Base-by-base conservation (phyloP, 208 protist genomes). In the Crithidia bombi region DNA sequence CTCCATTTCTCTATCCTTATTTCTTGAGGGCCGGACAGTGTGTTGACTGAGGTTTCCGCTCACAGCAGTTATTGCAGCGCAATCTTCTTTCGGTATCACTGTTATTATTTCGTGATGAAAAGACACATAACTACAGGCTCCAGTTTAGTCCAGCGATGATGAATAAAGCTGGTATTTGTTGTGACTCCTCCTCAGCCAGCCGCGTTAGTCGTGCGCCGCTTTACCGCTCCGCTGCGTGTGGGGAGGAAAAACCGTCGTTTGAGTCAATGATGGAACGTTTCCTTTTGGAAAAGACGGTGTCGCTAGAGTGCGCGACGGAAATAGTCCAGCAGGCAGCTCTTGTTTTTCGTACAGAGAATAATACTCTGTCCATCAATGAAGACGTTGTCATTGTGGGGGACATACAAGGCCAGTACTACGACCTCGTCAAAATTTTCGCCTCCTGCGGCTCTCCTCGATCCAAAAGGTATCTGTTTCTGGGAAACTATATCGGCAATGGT, bases 401-500 rank as follows among this genome's bases (percentile, higher is more conserved):
- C 77, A 72, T 99, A 63, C 95, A 98, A 66, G 97, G 96, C 43
- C 97, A 98, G 73, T 91, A 96, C 38, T 94, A 95, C 72, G 95
- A 98, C 65, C 64, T 98, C 19, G 73, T 86, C 12, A 93, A 97
- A 67, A 83, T 98, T 38, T 59, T 98, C 25, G 64, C 72, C 26
- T 70, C 93, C 17, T 90, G 73, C 3, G 90, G 91, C 14, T 73
- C 78, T 56, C 72, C 86, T 30, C 58, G 41, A 15, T 76, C 90
- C 26, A 99, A 92, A 5, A 98, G 99, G 65, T 99, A 98, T 69
- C 75, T 99, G 0, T 99, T 99, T 70, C 87, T 99, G 72, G 98
- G 98, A 17, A 98, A 99, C 81, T 99, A 99, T 68, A 97, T 98
- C 4, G 98, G 99, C 72, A 82, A 98, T 49, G 98, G 98, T 39